phyloP scores from a whole-genome alignment of 257 asterid species.

The Eucommia ulmoides region DNA sequence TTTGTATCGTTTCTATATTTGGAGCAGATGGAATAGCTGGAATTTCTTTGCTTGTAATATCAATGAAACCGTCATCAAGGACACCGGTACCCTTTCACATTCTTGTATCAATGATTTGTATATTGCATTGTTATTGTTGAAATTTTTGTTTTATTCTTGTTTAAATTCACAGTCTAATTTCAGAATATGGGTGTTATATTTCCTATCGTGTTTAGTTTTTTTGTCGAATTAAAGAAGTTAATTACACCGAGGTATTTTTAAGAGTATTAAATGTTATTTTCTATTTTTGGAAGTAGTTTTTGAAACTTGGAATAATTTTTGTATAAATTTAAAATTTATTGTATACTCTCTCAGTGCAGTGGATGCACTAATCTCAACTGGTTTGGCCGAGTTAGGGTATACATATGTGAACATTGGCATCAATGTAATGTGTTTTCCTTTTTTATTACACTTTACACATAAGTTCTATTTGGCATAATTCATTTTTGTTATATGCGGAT shows the following conservation, averaged over 20 bases:
- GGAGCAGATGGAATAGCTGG: slow-evolving; percentile 90
- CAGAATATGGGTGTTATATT: too few species aligned
- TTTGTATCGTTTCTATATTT: neutral
- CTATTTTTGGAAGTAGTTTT: neutral
- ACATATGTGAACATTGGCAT: slow-evolving; percentile 73
- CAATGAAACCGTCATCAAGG: slow-evolving; percentile 71
- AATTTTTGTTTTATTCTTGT: too few species aligned
- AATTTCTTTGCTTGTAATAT: slow-evolving; percentile 85
- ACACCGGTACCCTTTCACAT: slow-evolving; percentile 51
- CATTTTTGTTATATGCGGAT: slow-evolving; percentile 40
- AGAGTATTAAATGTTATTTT: too few species aligned
- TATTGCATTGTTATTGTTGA: too few species aligned
- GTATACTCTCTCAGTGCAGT: slow-evolving; percentile 63
- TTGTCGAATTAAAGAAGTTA: neutral
- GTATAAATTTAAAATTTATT: too few species aligned
- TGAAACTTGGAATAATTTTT: neutral
- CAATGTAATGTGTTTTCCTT: slow-evolving; percentile 4
- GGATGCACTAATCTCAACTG: slow-evolving; percentile 79
- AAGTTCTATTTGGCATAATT: slow-evolving; percentile 10
- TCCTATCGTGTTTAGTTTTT: neutral
- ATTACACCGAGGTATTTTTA: neutral
- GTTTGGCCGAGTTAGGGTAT: slow-evolving; percentile 80
- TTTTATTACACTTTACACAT: slow-evolving; percentile 3
- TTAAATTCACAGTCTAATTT: too few species aligned
- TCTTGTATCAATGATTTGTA: slow-evolving; percentile 9